phyloP scores from a whole-genome alignment of 768 basidiomycete genomes.

The Boletus tomentosulus region DNA sequence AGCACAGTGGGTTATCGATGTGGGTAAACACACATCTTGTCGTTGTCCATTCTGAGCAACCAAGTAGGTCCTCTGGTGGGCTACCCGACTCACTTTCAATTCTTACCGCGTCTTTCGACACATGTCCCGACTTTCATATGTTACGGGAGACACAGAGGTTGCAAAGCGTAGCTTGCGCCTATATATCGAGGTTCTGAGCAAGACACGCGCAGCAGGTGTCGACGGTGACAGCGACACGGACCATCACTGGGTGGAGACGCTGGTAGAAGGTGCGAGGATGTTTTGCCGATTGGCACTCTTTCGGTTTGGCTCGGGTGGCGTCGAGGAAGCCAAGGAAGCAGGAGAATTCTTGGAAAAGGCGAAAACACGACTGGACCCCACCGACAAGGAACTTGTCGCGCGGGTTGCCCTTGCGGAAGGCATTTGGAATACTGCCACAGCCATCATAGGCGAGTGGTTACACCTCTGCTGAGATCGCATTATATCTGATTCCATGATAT shows the following conservation, averaged over 20 bases:
- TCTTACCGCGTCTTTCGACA: constrained; percentile 82
- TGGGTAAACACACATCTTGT: constrained; percentile 35
- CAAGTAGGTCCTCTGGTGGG: constrained; percentile 84
- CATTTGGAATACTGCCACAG: constrained; percentile 66
- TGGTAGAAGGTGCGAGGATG: constrained; percentile 76
- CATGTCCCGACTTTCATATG: constrained; percentile 69
- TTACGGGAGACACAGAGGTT: constrained; percentile 53
- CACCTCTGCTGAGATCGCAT: neutral
- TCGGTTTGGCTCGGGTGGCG: constrained; percentile 36
- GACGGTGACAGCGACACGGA: constrained; percentile 59
- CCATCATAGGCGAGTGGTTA: constrained; percentile 52
- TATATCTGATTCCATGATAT: neutral
- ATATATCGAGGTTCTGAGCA: constrained; percentile 81
- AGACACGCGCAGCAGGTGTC: constrained; percentile 59
- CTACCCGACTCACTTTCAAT: constrained; percentile 90
- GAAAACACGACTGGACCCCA: constrained; percentile 44
- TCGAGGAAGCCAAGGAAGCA: constrained; percentile 62
- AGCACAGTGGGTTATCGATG: constrained; percentile 79
- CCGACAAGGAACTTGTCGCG: constrained; percentile 52
- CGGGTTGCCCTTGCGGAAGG: constrained; percentile 68
- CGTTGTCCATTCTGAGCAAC: neutral
- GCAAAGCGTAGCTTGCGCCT: constrained; percentile 74
- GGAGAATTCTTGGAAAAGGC: constrained; percentile 58
- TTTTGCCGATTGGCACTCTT: constrained; percentile 51
- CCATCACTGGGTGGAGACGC: constrained; percentile 67